Evolutionary conservation across 192 early-diverging fungal species (phyloP).

Genomic region (Umbelopsis sp.): DNA sequence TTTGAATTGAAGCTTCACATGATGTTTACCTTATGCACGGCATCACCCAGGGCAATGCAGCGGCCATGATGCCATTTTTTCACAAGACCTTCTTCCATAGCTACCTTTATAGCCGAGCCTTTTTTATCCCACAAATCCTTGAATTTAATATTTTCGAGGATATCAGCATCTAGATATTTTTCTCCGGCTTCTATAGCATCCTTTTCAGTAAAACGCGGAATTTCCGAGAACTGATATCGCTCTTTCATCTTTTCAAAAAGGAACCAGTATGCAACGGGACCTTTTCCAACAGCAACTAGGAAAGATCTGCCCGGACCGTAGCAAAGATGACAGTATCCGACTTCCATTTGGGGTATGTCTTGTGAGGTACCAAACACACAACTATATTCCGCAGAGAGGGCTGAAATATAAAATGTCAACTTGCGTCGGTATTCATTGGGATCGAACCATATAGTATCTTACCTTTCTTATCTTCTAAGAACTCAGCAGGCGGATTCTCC

Average conservation of each 20-base stretch:
- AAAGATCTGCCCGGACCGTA: background rate
- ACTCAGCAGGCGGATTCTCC: background rate
- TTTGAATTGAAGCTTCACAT: background rate
- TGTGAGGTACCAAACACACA: conserved; percentile 2
- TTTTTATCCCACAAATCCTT: background rate
- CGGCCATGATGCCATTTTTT: conserved; percentile 41
- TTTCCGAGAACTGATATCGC: background rate
- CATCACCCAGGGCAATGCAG: conserved; percentile 41
- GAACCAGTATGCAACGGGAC: background rate
- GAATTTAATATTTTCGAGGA: background rate
- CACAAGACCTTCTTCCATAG: conserved; percentile 22
- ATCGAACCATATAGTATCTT: background rate
- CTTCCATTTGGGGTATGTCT: background rate
- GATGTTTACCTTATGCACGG: conserved; percentile 34
- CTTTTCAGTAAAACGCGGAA: conserved; percentile 1
- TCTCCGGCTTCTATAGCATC: background rate
- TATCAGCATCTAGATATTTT: background rate
- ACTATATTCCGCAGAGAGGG: background rate
- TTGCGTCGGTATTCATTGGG: no score
- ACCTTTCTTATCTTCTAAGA: background rate
- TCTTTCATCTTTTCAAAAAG: background rate
- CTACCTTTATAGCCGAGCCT: background rate
- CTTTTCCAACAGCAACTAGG: background rate
- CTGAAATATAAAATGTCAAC: background rate
- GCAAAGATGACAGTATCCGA: background rate